Base-by-base conservation (phyloP, 345 rosid genomes). In the Hibiscus mutabilis region DNA sequence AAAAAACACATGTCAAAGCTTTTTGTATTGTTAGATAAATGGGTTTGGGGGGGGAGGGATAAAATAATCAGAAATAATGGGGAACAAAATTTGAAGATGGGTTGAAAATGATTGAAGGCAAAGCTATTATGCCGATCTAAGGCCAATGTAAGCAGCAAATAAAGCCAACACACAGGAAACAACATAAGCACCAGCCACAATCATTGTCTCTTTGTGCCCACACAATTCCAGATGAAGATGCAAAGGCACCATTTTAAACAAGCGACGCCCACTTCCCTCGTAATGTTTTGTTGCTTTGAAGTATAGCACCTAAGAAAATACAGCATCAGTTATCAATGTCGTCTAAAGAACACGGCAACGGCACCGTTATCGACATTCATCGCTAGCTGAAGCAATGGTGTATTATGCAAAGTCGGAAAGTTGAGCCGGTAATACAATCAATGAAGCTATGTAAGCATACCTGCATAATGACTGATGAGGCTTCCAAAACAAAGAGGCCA, bases 401-500 rank as follows among this genome's bases (percentile, higher is more conserved):
- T 44, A 5, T 44, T 9, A 44, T 66, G 21, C 16, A 44, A 66
- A 60, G 33, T 57, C 44, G 57, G 58, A 25, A 10, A 29, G 33
- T 37, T 14, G 22, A 66, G 33, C 18, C 0, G 1, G 24, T 69
- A 35, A 16, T 3, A 44, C 33, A 42, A 51, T 22, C 12, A 6
- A 64, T 42, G 52, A 64, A 35, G 3, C 33, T 29, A 29, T 35
- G 40, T 9, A 35, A 5, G 6, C 49, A 13, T 77, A 90, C 97
- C 96, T 91, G 98, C 77, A 88, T 58, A 14, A 87, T 52, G 66
- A 90, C 82, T 19, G 91, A 85, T 58, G 83, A 77, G 47, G 84
- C 85, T 83, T 94, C 97, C 70, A 87, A 60, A 67, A 90, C 62
- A 29, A 88, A 87, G 68, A 94, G 81, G 63, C 97, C 96, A 27